These are phyloP conservation scores for Singerocomus inundabilis DNA, from an alignment of 1,284 basidiomycete species.

Conservation along the genomic window DNA sequence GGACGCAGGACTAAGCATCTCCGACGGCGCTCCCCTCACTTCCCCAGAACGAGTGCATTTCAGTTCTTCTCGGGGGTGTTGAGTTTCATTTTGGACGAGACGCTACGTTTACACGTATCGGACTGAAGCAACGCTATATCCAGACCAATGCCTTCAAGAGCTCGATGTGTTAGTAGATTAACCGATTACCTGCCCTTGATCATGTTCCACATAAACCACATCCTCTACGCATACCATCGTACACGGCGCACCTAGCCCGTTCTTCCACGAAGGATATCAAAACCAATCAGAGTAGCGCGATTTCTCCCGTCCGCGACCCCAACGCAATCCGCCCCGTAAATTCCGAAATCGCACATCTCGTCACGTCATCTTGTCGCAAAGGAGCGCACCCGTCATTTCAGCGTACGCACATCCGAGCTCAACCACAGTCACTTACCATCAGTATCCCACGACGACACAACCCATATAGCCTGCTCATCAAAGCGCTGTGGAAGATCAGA, in stretches of 20 bases:
- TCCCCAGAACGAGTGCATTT: no score
- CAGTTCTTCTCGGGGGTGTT: no score
- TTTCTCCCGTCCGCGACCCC: slow-evolving; percentile 12
- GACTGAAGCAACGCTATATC: no score
- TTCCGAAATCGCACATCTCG: slow-evolving; percentile 21
- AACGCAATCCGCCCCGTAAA: slow-evolving; percentile 23
- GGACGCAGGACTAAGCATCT: no score
- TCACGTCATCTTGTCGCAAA: slow-evolving; percentile 1
- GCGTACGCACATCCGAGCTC: background rate
- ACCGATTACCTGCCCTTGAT: background rate
- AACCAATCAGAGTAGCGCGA: slow-evolving; percentile 9
- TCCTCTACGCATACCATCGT: no score
- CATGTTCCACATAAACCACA: background rate
- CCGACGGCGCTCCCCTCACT: no score
- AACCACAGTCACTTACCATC: slow-evolving; percentile 35
- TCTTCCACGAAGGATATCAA: background rate
- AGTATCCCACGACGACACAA: slow-evolving; percentile 42
- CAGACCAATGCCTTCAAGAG: no score
- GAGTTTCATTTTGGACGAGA: background rate
- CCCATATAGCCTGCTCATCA: slow-evolving; percentile 39
- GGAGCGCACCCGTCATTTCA: background rate
- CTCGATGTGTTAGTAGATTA: no score
- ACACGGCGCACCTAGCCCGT: background rate
- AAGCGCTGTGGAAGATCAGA: slow-evolving; percentile 14
- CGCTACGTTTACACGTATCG: no score